Evolutionary conservation across 208 protist species (phyloP).

Genomic region (Porcisia hertigi): DNA sequence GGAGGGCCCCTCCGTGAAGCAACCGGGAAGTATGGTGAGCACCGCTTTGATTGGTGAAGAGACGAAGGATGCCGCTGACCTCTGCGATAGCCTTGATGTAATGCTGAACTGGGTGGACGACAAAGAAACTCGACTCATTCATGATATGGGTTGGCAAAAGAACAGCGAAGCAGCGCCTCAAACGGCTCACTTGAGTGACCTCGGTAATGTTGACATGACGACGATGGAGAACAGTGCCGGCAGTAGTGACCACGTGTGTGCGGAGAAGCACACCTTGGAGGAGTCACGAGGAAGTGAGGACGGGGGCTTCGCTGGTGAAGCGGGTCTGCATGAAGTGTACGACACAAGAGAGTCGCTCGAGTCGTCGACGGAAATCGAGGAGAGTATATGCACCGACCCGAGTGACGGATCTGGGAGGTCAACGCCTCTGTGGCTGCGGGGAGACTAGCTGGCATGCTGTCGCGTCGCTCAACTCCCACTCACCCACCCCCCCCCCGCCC

Average conservation of each 20-base stretch:
- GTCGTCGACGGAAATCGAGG: slow-evolving; percentile 11
- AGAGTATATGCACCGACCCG: slow-evolving; percentile 15
- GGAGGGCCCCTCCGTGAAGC: slow-evolving; percentile 7
- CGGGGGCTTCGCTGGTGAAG: background rate
- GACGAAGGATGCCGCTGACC: background rate
- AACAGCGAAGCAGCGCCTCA: background rate
- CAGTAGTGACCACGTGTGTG: background rate
- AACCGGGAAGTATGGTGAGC: background rate
- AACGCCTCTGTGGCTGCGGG: slow-evolving; percentile 46
- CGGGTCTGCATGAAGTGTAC: background rate
- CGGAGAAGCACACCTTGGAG: background rate
- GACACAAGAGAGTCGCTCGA: background rate
- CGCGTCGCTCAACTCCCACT: background rate
- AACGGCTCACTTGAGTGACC: background rate
- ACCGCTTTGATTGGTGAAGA: background rate
- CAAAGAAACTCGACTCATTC: slow-evolving; percentile 23
- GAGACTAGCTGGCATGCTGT: background rate
- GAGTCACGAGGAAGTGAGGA: background rate
- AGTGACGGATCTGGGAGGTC: slow-evolving; percentile 30
- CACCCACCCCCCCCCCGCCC: background rate
- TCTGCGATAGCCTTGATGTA: slow-evolving; percentile 19
- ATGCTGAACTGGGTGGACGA: slow-evolving; percentile 32
- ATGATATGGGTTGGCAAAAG: slow-evolving; percentile 6
- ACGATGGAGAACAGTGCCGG: background rate
- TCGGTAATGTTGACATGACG: background rate